Conservation (phyloP, 1,284 basidiomycete species). For the Sporisorium iseilematis-ciliati region DNA sequence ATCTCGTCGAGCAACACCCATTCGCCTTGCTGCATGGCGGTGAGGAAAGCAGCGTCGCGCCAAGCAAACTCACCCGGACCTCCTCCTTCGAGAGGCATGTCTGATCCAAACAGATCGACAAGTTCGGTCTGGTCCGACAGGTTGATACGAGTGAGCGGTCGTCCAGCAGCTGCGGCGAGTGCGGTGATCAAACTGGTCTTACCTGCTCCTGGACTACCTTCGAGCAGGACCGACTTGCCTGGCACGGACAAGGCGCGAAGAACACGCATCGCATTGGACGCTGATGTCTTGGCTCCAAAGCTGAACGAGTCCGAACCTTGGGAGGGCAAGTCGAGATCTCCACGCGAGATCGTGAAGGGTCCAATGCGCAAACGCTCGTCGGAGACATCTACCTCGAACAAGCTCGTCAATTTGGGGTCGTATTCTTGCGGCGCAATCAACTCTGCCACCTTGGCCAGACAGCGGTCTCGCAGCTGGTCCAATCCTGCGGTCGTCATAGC, state of each 20-base stretch:
- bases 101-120: conserved; percentile 95
- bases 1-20: conserved; percentile 98
- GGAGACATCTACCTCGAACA: conserved; percentile 69
- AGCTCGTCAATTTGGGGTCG: conserved; percentile 68
- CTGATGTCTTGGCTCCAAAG: conserved; percentile 88
- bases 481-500: conserved; percentile 73
- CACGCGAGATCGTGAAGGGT: conserved; percentile 80
- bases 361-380: conserved; percentile 77
- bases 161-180: conserved; percentile 83
- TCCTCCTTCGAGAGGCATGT: conserved; percentile 93
- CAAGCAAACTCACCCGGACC: conserved; percentile 93
- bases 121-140: conserved; percentile 98
- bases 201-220: conserved; percentile 98
- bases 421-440: conserved; percentile 68
- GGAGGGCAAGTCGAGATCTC: conserved; percentile 69
- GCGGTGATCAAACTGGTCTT: conserved; percentile 95
- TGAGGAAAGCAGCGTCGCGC: conserved; percentile 96
- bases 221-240: conserved; percentile 88
- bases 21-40: conserved; percentile 81
- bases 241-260: conserved; percentile 87
- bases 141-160: conserved; percentile 93
- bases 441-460: conserved; percentile 62
- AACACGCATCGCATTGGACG: conserved; percentile 88
- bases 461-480: conserved; percentile 78
- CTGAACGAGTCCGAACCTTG: conserved; percentile 75